phyloP scores from a whole-genome alignment of 805 yeast genomes.

The Pichia manshurica region DNA sequence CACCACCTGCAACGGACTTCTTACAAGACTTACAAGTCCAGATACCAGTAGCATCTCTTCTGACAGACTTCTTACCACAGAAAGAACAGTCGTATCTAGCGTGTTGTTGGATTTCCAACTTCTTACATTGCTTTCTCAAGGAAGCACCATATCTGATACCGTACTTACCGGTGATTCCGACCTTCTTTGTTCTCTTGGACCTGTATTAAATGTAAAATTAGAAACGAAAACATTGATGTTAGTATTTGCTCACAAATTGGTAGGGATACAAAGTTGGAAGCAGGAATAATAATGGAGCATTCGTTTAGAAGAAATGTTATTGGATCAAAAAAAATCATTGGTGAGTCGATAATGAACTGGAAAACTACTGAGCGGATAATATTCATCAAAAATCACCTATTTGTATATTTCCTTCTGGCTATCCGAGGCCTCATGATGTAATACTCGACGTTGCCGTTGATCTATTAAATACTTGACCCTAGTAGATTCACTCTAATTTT shows the following conservation, averaged over 20 bases:
- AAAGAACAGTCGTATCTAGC: slow-evolving; percentile 98
- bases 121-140: slow-evolving; percentile 98
- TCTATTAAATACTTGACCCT: no score
- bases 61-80: slow-evolving; percentile 99
- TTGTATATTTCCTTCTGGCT: no score
- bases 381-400: no score
- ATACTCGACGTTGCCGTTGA: no score
- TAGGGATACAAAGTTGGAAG: neutral
- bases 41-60: slow-evolving; percentile 98
- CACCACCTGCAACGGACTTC: slow-evolving; percentile 99
- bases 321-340: no score
- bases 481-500: no score
- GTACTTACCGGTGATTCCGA: slow-evolving; percentile 99
- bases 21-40: slow-evolving; percentile 95
- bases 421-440: no score
- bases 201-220: slow-evolving; percentile 33
- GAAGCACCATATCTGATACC: slow-evolving; percentile 99
- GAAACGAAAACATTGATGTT: slow-evolving; percentile 1
- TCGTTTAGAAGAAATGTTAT: no score
- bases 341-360: no score
- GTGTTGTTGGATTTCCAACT: slow-evolving; percentile 98
- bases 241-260: no score
- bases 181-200: slow-evolving; percentile 99
- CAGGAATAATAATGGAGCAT: no score
- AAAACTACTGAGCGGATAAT: no score